phyloP scores from a whole-genome alignment of 164 flowering plant genomes.

The Magnolia officinalis region DNA sequence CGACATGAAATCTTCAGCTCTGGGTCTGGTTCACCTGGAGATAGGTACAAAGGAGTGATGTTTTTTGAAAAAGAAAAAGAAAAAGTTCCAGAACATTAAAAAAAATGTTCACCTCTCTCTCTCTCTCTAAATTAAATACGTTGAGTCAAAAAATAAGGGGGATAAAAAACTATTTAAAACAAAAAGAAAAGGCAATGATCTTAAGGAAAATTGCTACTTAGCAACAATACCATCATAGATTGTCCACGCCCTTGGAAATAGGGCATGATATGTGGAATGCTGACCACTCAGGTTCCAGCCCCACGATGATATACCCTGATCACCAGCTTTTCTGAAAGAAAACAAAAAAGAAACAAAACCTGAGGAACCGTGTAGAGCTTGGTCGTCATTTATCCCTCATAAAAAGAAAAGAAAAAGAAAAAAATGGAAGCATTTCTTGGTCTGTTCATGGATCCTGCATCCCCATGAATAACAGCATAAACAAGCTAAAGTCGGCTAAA shows the following conservation, averaged over 20 bases:
- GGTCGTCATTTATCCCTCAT: background rate
- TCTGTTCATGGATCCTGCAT: background rate
- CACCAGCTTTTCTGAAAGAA: slow-evolving; percentile 57
- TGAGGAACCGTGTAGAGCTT: no score
- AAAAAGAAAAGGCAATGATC: background rate
- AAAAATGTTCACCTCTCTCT: no score
- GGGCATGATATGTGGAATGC: slow-evolving; percentile 97
- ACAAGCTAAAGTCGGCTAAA: background rate
- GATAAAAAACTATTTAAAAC: background rate
- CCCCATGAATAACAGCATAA: background rate
- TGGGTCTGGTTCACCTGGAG: slow-evolving; percentile 96
- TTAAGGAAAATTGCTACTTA: background rate
- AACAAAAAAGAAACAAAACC: background rate
- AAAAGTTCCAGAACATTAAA: background rate
- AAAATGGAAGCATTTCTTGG: background rate
- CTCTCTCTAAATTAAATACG: background rate
- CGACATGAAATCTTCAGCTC: slow-evolving; percentile 95
- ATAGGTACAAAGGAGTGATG: background rate
- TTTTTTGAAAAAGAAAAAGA: background rate
- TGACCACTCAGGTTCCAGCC: slow-evolving; percentile 97
- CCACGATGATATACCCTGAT: slow-evolving; percentile 93
- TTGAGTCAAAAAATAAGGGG: background rate
- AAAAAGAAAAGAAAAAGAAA: background rate
- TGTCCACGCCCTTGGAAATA: slow-evolving; percentile 99
- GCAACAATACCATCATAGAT: slow-evolving; percentile 74